phyloP scores from a whole-genome alignment of 306 rosid genomes.

The Prunus armeniaca region DNA sequence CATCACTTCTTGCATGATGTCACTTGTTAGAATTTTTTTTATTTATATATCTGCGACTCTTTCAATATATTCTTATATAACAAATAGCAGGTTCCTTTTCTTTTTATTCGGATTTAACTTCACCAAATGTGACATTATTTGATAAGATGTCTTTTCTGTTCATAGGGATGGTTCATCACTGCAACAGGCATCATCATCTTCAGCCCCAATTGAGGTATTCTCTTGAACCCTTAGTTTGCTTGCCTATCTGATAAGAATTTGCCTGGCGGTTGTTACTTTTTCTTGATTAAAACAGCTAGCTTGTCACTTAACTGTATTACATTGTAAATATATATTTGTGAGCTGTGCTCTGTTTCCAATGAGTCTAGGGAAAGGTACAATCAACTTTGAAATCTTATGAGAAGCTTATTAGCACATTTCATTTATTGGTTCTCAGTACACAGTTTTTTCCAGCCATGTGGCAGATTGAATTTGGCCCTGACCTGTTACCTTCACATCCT shows the following conservation, averaged over 20 bases:
- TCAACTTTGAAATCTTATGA: background rate
- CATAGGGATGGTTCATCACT: slow-evolving; percentile 13
- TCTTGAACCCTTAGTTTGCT: background rate
- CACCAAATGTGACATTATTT: background rate
- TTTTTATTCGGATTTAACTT: background rate
- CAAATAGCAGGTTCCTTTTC: background rate
- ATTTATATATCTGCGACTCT: background rate
- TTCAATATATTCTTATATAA: background rate
- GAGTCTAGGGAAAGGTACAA: background rate
- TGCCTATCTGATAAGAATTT: background rate
- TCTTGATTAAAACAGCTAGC: background rate
- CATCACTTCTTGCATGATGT: background rate
- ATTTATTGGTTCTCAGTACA: background rate
- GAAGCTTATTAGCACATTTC: slow-evolving; percentile 1
- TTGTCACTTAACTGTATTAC: background rate
- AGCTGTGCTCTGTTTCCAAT: background rate
- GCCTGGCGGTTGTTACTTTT: background rate
- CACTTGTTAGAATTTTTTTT: background rate
- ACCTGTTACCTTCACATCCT: background rate
- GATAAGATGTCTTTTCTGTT: background rate
- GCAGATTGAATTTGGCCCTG: background rate
- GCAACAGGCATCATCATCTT: slow-evolving; percentile 34
- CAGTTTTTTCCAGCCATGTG: background rate
- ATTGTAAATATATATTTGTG: background rate
- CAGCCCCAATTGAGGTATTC: slow-evolving; percentile 15